These are phyloP conservation scores for Talaromyces pinophilus DNA, from an alignment of 2,329 filamentous ascomycete species.

Conservation along the genomic window DNA sequence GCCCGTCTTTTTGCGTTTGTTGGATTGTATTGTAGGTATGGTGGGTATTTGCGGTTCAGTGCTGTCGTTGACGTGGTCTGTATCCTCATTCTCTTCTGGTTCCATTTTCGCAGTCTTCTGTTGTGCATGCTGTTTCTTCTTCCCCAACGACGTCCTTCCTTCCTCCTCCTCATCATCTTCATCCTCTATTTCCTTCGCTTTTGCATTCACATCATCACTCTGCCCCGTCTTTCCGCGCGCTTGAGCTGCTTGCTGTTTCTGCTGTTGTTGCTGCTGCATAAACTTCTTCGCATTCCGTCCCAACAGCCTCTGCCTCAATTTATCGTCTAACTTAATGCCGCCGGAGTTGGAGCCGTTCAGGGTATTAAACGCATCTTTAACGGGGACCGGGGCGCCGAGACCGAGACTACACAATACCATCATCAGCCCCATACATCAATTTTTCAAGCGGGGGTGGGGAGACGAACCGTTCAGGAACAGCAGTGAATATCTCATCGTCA, in stretches of 20 bases:
- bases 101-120: neutral
- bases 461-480: constrained; percentile 57
- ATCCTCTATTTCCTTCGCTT: constrained; percentile 19
- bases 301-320: constrained; percentile 49
- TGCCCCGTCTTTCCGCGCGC: constrained; percentile 5
- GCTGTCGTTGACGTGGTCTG: neutral
- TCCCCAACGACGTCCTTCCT: constrained; percentile 42
- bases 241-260: constrained; percentile 25
- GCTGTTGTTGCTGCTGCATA: constrained; percentile 48
- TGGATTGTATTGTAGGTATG: constrained; percentile 11
- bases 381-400: constrained; percentile 50
- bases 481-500: constrained; percentile 55
- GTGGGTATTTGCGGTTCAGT: neutral
- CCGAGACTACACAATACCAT: constrained; percentile 44
- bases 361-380: constrained; percentile 19
- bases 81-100: neutral
- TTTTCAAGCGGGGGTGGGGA: neutral
- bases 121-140: constrained; percentile 17
- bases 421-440: neutral
- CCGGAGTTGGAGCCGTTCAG: constrained; percentile 45
- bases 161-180: constrained; percentile 45
- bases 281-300: constrained; percentile 45
- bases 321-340: constrained; percentile 47
- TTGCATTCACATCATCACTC: neutral
- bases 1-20: constrained; percentile 18